Conservation (phyloP, 2,329 filamentous ascomycete species). For the Penicillium sp. region DNA sequence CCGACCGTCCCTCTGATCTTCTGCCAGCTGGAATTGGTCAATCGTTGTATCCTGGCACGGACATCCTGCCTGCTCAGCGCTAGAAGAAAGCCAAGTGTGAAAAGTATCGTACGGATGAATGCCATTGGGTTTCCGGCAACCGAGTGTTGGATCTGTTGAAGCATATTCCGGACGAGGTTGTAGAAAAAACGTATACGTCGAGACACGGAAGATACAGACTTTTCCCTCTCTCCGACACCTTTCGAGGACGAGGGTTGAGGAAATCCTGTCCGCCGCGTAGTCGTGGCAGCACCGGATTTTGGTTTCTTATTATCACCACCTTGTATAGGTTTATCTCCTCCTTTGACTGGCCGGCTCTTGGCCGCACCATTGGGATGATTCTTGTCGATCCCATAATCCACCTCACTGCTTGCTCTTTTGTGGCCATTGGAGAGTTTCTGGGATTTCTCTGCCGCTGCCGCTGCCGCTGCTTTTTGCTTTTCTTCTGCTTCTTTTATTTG, state of each 20-base stretch:
- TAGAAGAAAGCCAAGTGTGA: conserved; percentile 72
- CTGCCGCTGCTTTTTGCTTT: conserved; percentile 33
- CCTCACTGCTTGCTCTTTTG: conserved; percentile 59
- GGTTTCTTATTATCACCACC: conserved; percentile 22
- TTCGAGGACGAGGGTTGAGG: conserved; percentile 33
- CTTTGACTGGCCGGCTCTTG: conserved; percentile 25
- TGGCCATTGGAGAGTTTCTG: conserved; percentile 26
- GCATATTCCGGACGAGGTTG: conserved; percentile 45
- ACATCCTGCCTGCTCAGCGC: conserved; percentile 72
- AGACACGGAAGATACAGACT: conserved; percentile 26
- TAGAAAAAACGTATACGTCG: conserved; percentile 43
- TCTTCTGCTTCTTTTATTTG: conserved; percentile 44
- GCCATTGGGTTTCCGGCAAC: conserved; percentile 54
- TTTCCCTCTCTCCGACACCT: conserved; percentile 36
- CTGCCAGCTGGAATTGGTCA: conserved; percentile 68
- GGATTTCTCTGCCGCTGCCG: conserved; percentile 38
- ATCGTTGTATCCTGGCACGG: conserved; percentile 66
- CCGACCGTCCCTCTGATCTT: conserved; percentile 82
- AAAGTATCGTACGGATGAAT: conserved; percentile 64
- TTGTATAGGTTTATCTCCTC: conserved; percentile 24
- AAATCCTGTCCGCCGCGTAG: conserved; percentile 24
- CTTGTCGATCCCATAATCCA: conserved; percentile 66
- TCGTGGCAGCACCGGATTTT: background rate
- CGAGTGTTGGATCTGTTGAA: conserved; percentile 49
- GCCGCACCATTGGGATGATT: conserved; percentile 37